Evolutionary conservation across 306 rosid genomes (phyloP), one percentile per base, ranked within the genome.

Genomic region (Casuarina cunninghamiana): DNA sequence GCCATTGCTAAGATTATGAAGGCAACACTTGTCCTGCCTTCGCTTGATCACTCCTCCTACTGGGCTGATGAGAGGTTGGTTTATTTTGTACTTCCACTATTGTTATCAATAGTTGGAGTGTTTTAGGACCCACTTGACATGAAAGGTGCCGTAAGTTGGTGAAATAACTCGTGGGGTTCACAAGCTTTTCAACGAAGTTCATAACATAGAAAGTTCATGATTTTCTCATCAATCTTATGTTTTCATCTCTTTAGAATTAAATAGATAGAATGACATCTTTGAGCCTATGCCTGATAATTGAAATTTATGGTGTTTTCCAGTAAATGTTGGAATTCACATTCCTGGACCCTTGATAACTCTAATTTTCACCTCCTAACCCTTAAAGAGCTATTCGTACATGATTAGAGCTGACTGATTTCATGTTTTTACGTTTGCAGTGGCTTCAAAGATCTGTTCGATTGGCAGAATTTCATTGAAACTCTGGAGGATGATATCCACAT

Each of bases 21-120:
- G 88, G 97, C 97, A 42, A 86, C 91, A 3, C 97, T 95, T 54
- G 99, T 93, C 80, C 94, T 95, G 83, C 99, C 99, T 79, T 95
- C 97, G 42, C 99, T 95, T 32, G 99, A 95, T 87, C 99, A 95
- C 74, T 85, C 92, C 44, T 93, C 97, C 75, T 95, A 82, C 77
- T 95, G 97, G 99, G 99, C 99, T 79, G 99, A 95, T 81, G 90
- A 88, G 74, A 95, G 99, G 99, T 93, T 84, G 45, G 86, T 82
- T 81, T 79, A 62, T 50, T 83, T 71, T 74, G 66, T 57, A 50
- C 62, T 69, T 74, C 35, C 72, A 60, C 61, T 16, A 19, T 75
- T 72, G 78, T 35, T 26, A 62, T 75, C 73, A 76, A 38, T 67
- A 48, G 74, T 81, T 73, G 74, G 65, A 65, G 21, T 50, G 53